Conservation (phyloP, 1,139 yeast species). For the Lodderomyces orthopsilosis region DNA sequence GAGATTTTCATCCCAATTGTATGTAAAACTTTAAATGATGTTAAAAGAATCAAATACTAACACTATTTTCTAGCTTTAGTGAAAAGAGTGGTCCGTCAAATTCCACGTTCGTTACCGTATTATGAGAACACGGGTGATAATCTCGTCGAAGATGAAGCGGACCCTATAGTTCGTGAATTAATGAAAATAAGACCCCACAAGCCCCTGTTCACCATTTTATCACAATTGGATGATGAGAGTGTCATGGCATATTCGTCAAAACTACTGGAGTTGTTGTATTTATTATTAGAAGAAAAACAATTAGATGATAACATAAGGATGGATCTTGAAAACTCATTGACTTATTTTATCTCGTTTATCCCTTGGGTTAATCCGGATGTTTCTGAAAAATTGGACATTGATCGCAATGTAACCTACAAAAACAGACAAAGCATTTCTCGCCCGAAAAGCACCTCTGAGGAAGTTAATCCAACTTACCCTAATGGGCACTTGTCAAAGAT, state of each 20-base stretch:
- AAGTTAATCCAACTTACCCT: conserved; percentile 19
- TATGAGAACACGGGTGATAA: conserved; percentile 9
- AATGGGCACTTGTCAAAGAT: conserved; percentile 37
- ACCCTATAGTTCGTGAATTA: conserved; percentile 31
- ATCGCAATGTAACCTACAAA: conserved; percentile 6
- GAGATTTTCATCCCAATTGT: conserved; percentile 23
- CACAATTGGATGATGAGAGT: conserved; percentile 7
- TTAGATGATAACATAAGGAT: conserved; percentile 32
- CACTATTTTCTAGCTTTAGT: conserved; percentile 13
- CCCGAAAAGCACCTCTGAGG: background rate
- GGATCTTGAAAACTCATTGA: conserved; percentile 26
- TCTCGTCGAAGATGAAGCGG: conserved; percentile 10
- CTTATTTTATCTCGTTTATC: conserved; percentile 27
- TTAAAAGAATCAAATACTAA: conserved; percentile 4
- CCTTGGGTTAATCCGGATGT: conserved; percentile 18
- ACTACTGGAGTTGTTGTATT: conserved; percentile 27
- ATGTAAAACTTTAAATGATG: conserved; percentile 14
- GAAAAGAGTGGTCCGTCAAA: conserved; percentile 13
- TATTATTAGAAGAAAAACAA: conserved; percentile 26
- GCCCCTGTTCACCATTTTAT: conserved; percentile 9
- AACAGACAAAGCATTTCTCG: conserved; percentile 9
- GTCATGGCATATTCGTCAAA: conserved; percentile 26
- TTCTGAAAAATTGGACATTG: conserved; percentile 4
- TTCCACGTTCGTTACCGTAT: conserved; percentile 17
- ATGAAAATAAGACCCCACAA: conserved; percentile 32